phyloP scores from a whole-genome alignment of 2,329 filamentous ascomycete species.

The Thelonectria blattea region DNA sequence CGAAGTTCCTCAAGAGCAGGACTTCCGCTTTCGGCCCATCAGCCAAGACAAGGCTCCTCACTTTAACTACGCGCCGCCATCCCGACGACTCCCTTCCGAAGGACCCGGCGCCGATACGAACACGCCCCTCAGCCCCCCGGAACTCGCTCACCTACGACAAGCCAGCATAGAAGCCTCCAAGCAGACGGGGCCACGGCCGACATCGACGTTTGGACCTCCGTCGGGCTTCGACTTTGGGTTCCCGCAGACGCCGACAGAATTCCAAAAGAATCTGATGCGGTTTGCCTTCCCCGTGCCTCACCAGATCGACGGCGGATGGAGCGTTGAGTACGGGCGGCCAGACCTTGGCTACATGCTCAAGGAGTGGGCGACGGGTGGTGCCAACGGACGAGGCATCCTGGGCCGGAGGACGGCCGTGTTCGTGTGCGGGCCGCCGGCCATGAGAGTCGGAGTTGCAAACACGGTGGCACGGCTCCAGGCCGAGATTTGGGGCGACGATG shows the following conservation, averaged over 20 bases:
- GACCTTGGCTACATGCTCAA: constrained; percentile 86
- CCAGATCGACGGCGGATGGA: constrained; percentile 81
- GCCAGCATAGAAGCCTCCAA: constrained; percentile 41
- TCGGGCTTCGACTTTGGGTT: constrained; percentile 81
- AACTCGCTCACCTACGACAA: constrained; percentile 64
- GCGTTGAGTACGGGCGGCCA: constrained; percentile 88
- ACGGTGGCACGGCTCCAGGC: constrained; percentile 83
- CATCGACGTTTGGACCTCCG: constrained; percentile 64
- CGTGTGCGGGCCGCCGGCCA: constrained; percentile 86
- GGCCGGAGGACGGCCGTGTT: constrained; percentile 87
- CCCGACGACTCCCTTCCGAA: constrained; percentile 42
- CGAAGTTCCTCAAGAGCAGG: constrained; percentile 37
- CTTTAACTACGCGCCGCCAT: constrained; percentile 63
- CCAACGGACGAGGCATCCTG: constrained; percentile 70
- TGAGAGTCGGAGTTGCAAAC: constrained; percentile 87
- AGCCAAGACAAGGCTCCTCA: constrained; percentile 58
- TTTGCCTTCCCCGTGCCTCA: constrained; percentile 80
- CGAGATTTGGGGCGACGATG: constrained; percentile 79
- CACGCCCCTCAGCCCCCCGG: constrained; percentile 52
- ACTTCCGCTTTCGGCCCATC: constrained; percentile 65
- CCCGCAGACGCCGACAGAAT: constrained; percentile 81
- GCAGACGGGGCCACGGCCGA: constrained; percentile 48
- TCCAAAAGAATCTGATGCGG: constrained; percentile 88
- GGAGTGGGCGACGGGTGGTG: constrained; percentile 77
- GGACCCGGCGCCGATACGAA: constrained; percentile 30